Evolutionary conservation across 495 filamentous ascomycete genomes (phyloP).

Genomic region (Trichocladium antarcticum): DNA sequence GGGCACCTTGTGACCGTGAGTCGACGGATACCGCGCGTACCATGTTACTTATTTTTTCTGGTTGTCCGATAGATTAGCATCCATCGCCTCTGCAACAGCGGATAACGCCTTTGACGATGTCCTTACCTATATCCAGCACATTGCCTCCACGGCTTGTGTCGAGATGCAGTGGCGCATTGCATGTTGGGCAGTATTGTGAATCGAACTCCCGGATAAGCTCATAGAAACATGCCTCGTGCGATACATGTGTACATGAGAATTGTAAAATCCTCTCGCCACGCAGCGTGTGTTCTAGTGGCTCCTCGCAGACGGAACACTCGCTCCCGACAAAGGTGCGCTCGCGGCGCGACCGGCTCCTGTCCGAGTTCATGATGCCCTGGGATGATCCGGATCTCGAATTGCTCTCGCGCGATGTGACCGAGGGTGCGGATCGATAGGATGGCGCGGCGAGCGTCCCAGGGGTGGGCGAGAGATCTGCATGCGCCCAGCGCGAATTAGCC

Average conservation of each 20-base stretch:
- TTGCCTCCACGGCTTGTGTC: conserved; percentile 94
- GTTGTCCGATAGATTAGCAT: conserved; percentile 12
- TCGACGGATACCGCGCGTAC: conserved; percentile 76
- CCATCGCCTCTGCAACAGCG: no score
- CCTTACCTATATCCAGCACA: conserved; percentile 77
- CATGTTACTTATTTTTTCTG: conserved; percentile 93
- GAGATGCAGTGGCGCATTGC: conserved; percentile 82
- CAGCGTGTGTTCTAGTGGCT: conserved; percentile 91
- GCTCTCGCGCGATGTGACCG: conserved; percentile 31
- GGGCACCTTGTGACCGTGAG: conserved; percentile 40
- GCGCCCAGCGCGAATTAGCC: background rate
- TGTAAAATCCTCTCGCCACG: conserved; percentile 91
- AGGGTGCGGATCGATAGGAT: conserved; percentile 35
- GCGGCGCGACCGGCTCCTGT: conserved; percentile 68
- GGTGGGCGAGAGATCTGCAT: conserved; percentile 30
- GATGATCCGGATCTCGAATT: conserved; percentile 21
- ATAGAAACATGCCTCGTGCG: conserved; percentile 98
- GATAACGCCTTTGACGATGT: background rate
- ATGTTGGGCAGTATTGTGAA: conserved; percentile 88
- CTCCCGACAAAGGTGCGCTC: conserved; percentile 93
- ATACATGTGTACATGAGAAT: conserved; percentile 90
- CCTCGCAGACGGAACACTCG: conserved; percentile 93
- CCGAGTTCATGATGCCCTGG: conserved; percentile 57
- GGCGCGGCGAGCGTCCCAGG: conserved; percentile 32
- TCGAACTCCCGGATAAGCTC: conserved; percentile 96